These are phyloP conservation scores for Russula abietina DNA, from an alignment of 768 basidiomycete species.

Conservation along the genomic window DNA sequence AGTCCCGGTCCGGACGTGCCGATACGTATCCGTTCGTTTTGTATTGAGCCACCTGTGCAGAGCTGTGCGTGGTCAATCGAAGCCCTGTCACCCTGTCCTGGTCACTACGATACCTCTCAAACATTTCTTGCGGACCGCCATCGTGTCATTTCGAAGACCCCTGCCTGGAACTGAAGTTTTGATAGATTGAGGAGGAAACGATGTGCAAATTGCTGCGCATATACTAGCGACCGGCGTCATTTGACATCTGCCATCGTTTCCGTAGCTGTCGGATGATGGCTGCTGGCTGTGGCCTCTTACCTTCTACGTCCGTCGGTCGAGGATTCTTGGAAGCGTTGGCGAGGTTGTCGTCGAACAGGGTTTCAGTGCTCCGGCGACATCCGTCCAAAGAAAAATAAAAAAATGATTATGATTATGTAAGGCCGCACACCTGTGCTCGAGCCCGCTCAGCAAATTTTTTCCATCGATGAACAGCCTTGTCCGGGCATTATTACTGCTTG, in stretches of 20 bases:
- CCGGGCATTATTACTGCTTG: background rate
- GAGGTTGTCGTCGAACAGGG: background rate
- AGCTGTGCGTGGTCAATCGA: background rate
- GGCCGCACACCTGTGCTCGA: no score
- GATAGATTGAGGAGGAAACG: no score
- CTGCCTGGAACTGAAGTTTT: no score
- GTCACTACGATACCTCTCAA: background rate
- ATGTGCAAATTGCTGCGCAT: no score
- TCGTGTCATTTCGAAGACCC: background rate
- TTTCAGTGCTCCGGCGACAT: no score
- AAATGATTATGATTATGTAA: no score
- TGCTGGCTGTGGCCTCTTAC: background rate
- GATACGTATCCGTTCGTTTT: background rate
- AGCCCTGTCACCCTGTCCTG: background rate
- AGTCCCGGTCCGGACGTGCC: background rate
- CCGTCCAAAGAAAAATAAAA: no score
- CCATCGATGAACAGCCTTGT: background rate
- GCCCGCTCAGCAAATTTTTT: background rate
- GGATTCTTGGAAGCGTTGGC: background rate
- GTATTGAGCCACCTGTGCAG: background rate
- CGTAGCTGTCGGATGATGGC: background rate
- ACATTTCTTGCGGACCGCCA: background rate
- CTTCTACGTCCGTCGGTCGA: background rate
- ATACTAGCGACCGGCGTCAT: no score
- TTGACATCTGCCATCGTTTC: background rate